phyloP scores from a whole-genome alignment of 2,329 filamentous ascomycete species.

The Penicillium vulpinum region DNA sequence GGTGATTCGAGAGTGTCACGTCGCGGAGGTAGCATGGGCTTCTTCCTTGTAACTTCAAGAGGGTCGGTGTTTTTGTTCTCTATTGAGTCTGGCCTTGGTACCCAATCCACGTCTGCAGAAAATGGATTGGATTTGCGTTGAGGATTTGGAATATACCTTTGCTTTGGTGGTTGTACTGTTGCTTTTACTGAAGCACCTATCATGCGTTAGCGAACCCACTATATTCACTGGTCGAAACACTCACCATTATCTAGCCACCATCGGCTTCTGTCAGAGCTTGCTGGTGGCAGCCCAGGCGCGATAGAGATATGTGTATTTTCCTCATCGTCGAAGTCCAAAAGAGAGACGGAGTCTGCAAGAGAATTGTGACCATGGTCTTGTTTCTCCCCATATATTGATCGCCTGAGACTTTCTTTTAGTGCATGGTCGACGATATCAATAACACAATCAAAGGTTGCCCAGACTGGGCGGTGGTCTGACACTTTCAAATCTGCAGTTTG shows the following conservation, averaged over 20 bases:
- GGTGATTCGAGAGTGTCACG: conserved; percentile 6
- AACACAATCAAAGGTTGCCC: conserved; percentile 80
- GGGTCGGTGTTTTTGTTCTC: conserved; percentile 11
- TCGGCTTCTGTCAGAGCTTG: conserved; percentile 62
- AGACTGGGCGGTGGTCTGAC: conserved; percentile 96
- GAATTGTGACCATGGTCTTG: conserved; percentile 63
- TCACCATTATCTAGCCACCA: conserved; percentile 66
- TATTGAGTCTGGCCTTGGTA: conserved; percentile 40
- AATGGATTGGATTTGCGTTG: conserved; percentile 81
- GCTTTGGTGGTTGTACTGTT: conserved; percentile 64
- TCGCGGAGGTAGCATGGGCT: conserved; percentile 29
- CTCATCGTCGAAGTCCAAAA: conserved; percentile 58
- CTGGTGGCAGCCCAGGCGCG: conserved; percentile 69
- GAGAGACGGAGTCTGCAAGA: conserved; percentile 19
- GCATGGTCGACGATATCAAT: conserved; percentile 78
- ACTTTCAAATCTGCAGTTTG: conserved; percentile 79
- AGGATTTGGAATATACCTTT: conserved; percentile 67
- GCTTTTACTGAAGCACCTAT: conserved; percentile 72
- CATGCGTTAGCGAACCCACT: conserved; percentile 4
- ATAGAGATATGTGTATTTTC: conserved; percentile 80
- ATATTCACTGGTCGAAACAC: conserved; percentile 12
- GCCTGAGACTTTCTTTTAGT: conserved; percentile 69
- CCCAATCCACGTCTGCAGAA: conserved; percentile 74
- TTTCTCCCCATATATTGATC: conserved; percentile 69
- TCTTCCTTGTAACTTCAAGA: conserved; percentile 18